Base-by-base conservation (phyloP, 139 green algal species). In the Nannochloris sp. region DNA sequence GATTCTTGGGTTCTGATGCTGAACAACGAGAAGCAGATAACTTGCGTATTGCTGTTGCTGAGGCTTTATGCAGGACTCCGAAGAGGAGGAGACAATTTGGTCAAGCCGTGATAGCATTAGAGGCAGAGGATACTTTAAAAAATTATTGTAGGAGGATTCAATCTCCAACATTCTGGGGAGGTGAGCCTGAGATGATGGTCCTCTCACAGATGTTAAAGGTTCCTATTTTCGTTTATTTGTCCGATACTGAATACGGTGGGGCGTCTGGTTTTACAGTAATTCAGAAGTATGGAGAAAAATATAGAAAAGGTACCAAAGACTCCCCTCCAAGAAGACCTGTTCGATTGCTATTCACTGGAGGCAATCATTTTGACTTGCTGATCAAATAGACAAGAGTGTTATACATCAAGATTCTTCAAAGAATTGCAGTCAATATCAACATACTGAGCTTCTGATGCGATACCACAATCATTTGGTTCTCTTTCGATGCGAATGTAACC, bases 291-390 rank as follows among this genome's bases (percentile, higher is more conserved):
- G 82, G 82, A 6, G 69, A 77, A 59, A 61, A 82, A 65, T 88
- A 68, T 48, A 45, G n/a, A 30, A 74, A 73, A 45, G 29, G 60
- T 20, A 61, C 57, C 6, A 67, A 78, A n/a, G 46, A 66, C 12
- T 48, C 31, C 16, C 61, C 67, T 59, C 1, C 6, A 25, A 36
- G 20, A 60, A 51, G 45, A 13, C 70, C 78, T 2, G 70, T 90
- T 13, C 58, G 69, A 23, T 49, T 88, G 37, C 59, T 88, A 14
- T 88, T 75, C 59, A 76, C 26, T 20, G 44, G 49, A 14, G 63
- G 55, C 28, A 88, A 89, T 58, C 82, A 89, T 61, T 88, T 90
- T 65, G 80, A 88, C 50, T 51, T 88, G 1, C 67, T 88, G 29
- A n/a, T 89, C 9, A 64, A 50, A 61, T 71, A 65, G 69, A 20